Conservation (phyloP, 768 basidiomycete genomes). For the Suillus subluteus region DNA sequence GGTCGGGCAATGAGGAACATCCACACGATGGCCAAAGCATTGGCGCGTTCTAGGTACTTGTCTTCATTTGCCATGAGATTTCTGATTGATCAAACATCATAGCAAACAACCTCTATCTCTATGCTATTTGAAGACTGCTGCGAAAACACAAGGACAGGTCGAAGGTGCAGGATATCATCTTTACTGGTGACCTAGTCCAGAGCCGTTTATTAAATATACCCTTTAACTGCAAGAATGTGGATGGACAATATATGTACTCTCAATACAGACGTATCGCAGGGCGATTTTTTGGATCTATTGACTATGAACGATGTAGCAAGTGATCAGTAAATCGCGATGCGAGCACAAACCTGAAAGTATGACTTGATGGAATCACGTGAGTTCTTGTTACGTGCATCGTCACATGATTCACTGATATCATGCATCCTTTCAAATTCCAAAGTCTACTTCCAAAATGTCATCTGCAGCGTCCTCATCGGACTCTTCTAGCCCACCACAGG, state of each 20-base stretch:
- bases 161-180: slow-evolving; percentile 10
- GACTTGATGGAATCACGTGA: background rate
- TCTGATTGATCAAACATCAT: background rate
- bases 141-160: background rate
- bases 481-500: slow-evolving; percentile 34
- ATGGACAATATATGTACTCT: background rate
- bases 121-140: background rate
- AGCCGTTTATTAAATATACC: background rate
- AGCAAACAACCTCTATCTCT: slow-evolving; percentile 8
- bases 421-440: background rate
- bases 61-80: background rate
- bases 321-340: background rate
- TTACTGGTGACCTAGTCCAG: background rate
- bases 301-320: background rate
- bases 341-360: too few species aligned
- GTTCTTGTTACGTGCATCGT: background rate
- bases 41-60: background rate
- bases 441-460: slow-evolving; percentile 19
- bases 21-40: background rate
- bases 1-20: slow-evolving; percentile 9
- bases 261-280: background rate
- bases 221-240: background rate
- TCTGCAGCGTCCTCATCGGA: slow-evolving; percentile 32
- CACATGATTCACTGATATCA: slow-evolving; percentile 2
- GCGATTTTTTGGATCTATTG: background rate